phyloP scores from a whole-genome alignment of 202 grass and related monocot genomes.

The Eragrostis tef region DNA sequence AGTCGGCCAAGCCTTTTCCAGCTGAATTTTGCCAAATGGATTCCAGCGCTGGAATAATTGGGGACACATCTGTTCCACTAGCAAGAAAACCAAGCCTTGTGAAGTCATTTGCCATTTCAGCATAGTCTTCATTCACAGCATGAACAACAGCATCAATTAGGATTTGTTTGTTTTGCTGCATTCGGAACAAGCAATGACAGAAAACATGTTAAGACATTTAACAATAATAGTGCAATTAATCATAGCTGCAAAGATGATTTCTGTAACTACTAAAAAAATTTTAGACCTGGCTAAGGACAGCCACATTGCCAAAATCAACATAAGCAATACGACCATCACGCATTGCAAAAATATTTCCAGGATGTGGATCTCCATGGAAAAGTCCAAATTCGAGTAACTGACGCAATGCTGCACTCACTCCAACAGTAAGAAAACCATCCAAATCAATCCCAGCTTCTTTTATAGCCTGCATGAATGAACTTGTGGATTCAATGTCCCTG shows the following conservation, averaged over 20 bases:
- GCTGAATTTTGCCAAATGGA: slow-evolving; percentile 98
- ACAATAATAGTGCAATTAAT: neutral
- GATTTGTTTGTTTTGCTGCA: slow-evolving; percentile 99
- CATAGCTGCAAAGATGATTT: slow-evolving; percentile 32
- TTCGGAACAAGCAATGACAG: slow-evolving; percentile 21
- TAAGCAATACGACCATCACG: slow-evolving; percentile 98
- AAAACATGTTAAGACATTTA: neutral
- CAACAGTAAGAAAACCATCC: slow-evolving; percentile 90
- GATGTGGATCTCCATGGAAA: slow-evolving; percentile 98
- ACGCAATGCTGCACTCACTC: slow-evolving; percentile 90
- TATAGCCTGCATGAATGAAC: slow-evolving; percentile 65
- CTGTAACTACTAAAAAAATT: neutral
- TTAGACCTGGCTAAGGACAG: slow-evolving; percentile 80
- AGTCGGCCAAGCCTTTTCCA: slow-evolving; percentile 94
- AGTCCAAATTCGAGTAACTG: slow-evolving; percentile 96
- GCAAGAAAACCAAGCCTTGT: slow-evolving; percentile 98
- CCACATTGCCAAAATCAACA: slow-evolving; percentile 97
- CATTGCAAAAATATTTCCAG: slow-evolving; percentile 99
- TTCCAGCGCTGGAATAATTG: slow-evolving; percentile 89
- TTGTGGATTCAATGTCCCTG: slow-evolving; percentile 15
- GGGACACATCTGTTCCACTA: slow-evolving; percentile 87
- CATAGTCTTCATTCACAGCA: slow-evolving; percentile 98
- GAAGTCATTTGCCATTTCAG: slow-evolving; percentile 99
- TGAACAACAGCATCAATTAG: slow-evolving; percentile 96
- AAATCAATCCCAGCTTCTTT: slow-evolving; percentile 88